Evolutionary conservation across 2,329 filamentous ascomycete genomes (phyloP).

Genomic region (Xylaria sp.): DNA sequence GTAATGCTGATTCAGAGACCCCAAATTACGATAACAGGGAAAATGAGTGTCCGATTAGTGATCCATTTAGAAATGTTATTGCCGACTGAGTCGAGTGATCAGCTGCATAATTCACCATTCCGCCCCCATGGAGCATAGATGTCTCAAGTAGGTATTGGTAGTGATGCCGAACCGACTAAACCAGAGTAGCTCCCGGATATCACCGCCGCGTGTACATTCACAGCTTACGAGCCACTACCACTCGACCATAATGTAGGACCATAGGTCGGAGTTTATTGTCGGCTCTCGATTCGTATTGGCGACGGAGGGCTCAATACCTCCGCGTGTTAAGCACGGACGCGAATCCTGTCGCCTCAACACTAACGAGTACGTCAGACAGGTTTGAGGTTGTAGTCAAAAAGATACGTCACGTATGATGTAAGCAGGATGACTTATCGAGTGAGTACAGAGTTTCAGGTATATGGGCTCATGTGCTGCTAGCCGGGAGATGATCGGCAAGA

Average conservation of each 20-base stretch:
- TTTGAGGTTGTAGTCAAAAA: background rate
- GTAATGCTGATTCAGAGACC: too few relatives aligned
- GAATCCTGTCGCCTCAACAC: background rate
- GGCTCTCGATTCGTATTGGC: background rate
- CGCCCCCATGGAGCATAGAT: too few relatives aligned
- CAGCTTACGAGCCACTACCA: background rate
- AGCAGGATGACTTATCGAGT: slow-evolving; percentile 7
- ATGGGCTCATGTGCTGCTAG: background rate
- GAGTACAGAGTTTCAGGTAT: background rate
- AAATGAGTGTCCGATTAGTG: background rate
- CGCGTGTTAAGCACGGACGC: background rate
- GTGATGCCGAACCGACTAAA: too few relatives aligned
- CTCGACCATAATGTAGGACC: too few relatives aligned
- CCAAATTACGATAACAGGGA: too few relatives aligned
- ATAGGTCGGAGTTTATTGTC: too few relatives aligned
- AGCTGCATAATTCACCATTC: too few relatives aligned
- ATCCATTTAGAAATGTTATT: background rate
- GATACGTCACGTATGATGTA: slow-evolving; percentile 10
- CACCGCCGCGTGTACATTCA: too few relatives aligned
- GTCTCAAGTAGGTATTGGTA: too few relatives aligned
- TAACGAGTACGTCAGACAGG: background rate
- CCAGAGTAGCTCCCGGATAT: too few relatives aligned
- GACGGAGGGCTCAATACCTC: background rate
- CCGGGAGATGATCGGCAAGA: too few relatives aligned
- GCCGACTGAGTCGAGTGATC: background rate